Evolutionary conservation across 371 early-diverging fungal genomes (phyloP).

Genomic region (Apophysomyces sp.): DNA sequence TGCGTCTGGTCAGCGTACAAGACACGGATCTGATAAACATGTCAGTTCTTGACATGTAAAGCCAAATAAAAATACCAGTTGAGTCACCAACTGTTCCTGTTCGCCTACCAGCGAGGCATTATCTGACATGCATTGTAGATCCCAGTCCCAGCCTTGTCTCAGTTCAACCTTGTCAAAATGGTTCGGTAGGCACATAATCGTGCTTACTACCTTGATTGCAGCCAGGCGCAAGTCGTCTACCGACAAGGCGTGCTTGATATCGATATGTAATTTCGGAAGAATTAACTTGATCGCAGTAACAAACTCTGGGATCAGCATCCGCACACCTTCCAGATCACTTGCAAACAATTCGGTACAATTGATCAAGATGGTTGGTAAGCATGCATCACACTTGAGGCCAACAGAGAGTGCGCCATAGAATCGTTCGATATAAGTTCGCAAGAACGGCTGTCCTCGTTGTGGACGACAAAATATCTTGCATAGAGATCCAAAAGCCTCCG

Average conservation of each 20-base stretch:
- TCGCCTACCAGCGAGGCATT: conserved; percentile 41
- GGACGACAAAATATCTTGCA: conserved; percentile 73
- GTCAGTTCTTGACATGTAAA: background rate
- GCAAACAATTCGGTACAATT: conserved; percentile 66
- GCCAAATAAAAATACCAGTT: conserved; percentile 36
- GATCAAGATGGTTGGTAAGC: conserved; percentile 66
- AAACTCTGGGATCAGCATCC: conserved; percentile 74
- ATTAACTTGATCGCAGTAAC: conserved; percentile 67
- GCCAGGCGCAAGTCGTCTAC: conserved; percentile 68
- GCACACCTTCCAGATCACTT: conserved; percentile 66
- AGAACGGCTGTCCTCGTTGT: conserved; percentile 56
- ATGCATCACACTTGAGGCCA: conserved; percentile 60
- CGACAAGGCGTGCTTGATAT: conserved; percentile 35
- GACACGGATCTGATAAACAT: conserved; percentile 46
- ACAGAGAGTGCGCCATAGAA: conserved; percentile 68
- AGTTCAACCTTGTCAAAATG: conserved; percentile 65
- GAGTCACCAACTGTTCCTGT: conserved; percentile 55
- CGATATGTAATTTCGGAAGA: conserved; percentile 56
- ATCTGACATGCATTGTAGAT: conserved; percentile 45
- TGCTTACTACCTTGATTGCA: conserved; percentile 64
- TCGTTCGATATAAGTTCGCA: conserved; percentile 65
- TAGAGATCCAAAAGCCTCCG: conserved; percentile 69
- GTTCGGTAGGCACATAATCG: conserved; percentile 73
- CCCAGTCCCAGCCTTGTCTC: conserved; percentile 52
- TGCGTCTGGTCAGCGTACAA: conserved; percentile 49